phyloP scores from a whole-genome alignment of 192 early-diverging fungal species.

The Entophlyctis helioformis region DNA sequence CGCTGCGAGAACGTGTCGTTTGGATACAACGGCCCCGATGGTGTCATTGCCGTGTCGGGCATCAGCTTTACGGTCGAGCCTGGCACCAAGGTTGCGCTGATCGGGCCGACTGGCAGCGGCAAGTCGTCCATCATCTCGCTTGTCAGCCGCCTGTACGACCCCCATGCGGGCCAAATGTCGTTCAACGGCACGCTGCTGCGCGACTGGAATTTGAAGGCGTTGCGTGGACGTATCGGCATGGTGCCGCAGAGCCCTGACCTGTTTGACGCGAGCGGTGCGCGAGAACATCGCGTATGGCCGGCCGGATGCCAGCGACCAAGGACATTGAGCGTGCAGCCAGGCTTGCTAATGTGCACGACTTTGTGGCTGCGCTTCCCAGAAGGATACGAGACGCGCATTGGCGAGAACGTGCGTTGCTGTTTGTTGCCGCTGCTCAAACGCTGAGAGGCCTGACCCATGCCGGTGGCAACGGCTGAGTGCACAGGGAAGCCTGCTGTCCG shows the following conservation, averaged over 20 bases:
- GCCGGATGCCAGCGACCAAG: slow-evolving; percentile 18
- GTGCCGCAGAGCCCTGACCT: slow-evolving; percentile 89
- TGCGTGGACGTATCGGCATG: slow-evolving; percentile 67
- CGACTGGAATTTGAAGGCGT: slow-evolving; percentile 49
- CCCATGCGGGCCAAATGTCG: slow-evolving; percentile 35
- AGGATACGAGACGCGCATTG: slow-evolving; percentile 35
- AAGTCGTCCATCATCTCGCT: slow-evolving; percentile 47
- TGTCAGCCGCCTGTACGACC: slow-evolving; percentile 72
- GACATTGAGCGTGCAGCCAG: slow-evolving; percentile 57
- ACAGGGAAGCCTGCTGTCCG: slow-evolving; percentile 21
- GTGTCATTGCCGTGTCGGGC: no score
- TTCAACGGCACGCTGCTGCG: slow-evolving; percentile 50
- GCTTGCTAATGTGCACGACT: slow-evolving; percentile 62
- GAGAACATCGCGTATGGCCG: slow-evolving; percentile 74
- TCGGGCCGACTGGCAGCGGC: slow-evolving; percentile 77
- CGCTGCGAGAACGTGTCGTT: no score
- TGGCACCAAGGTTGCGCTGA: slow-evolving; percentile 74
- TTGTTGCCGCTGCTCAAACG: no score
- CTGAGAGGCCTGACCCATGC: slow-evolving; percentile 31
- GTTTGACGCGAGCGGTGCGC: slow-evolving; percentile 72
- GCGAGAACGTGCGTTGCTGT: slow-evolving; percentile 27
- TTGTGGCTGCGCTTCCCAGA: slow-evolving; percentile 42
- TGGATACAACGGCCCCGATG: no score
- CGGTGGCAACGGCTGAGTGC: not conserved
- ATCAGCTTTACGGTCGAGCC: slow-evolving; percentile 41